Conservation (phyloP, 768 basidiomycete species). For the Tephrocybe sp. region DNA sequence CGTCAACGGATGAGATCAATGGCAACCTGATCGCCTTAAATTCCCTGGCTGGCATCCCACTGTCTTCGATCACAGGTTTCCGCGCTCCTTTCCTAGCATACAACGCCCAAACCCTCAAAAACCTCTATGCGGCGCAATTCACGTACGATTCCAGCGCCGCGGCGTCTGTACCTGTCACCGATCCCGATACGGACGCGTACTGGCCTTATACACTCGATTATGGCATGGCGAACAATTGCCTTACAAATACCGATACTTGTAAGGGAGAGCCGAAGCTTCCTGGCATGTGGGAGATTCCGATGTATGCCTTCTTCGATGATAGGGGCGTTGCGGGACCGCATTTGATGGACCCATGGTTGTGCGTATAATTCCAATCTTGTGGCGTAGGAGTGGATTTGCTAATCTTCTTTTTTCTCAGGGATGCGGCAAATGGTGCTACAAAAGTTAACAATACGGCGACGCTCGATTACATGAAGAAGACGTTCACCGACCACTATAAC, state of each 20-base stretch:
- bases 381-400: background rate
- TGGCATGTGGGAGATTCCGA: constrained; percentile 83
- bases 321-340: constrained; percentile 54
- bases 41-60: constrained; percentile 72
- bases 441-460: constrained; percentile 59
- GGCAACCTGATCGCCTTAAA: constrained; percentile 80
- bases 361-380: constrained; percentile 23
- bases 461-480: constrained; percentile 67
- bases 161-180: constrained; percentile 63
- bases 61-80: constrained; percentile 65
- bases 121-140: constrained; percentile 55
- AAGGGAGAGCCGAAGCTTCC: constrained; percentile 69
- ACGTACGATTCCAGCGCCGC: constrained; percentile 68
- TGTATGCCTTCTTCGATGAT: constrained; percentile 75
- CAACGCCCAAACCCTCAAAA: constrained; percentile 56
- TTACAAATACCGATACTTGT: constrained; percentile 52
- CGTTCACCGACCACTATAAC: constrained; percentile 73
- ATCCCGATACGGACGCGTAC: constrained; percentile 65
- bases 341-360: constrained; percentile 86
- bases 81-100: constrained; percentile 76
- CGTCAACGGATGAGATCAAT: constrained; percentile 63
- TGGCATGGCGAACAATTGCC: constrained; percentile 77
- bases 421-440: constrained; percentile 50
- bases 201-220: constrained; percentile 85
- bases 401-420: constrained; percentile 28